Conservation (phyloP, 1,139 yeast genomes). For the Suhomyces bolitotheri region DNA sequence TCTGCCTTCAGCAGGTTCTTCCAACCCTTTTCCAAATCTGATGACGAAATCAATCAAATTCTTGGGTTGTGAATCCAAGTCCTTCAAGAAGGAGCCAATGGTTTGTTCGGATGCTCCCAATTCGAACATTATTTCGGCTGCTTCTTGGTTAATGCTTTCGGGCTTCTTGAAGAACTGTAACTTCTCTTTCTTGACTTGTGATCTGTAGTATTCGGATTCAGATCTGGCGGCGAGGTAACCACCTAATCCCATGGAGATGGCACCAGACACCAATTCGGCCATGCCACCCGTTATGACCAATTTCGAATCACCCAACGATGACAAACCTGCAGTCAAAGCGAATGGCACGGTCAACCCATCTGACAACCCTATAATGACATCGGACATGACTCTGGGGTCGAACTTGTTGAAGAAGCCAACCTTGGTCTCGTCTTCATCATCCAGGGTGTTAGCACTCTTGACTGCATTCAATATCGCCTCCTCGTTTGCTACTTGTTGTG, state of each 20-base stretch:
- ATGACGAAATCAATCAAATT: constrained; percentile 70
- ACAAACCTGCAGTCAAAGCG: constrained; percentile 80
- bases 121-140: constrained; percentile 69
- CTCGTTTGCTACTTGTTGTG: constrained; percentile 39
- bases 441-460: constrained; percentile 22
- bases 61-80: constrained; percentile 68
- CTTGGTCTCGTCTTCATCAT: constrained; percentile 21
- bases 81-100: constrained; percentile 63
- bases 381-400: constrained; percentile 79
- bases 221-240: constrained; percentile 80
- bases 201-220: constrained; percentile 69
- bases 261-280: constrained; percentile 82
- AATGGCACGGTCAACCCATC: constrained; percentile 85
- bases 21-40: constrained; percentile 72
- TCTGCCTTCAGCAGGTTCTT: constrained; percentile 79
- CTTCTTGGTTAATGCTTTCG: constrained; percentile 60
- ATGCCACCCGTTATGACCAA: constrained; percentile 83
- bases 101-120: constrained; percentile 71
- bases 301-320: constrained; percentile 72
- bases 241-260: constrained; percentile 84
- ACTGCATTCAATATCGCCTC: constrained; percentile 37
- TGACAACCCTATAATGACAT: constrained; percentile 73
- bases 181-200: constrained; percentile 73
- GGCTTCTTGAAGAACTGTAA: constrained; percentile 66
- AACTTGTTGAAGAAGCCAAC: constrained; percentile 42